phyloP scores from a whole-genome alignment of 495 filamentous ascomycete species.

The Aspergillus incahuasiensis region DNA sequence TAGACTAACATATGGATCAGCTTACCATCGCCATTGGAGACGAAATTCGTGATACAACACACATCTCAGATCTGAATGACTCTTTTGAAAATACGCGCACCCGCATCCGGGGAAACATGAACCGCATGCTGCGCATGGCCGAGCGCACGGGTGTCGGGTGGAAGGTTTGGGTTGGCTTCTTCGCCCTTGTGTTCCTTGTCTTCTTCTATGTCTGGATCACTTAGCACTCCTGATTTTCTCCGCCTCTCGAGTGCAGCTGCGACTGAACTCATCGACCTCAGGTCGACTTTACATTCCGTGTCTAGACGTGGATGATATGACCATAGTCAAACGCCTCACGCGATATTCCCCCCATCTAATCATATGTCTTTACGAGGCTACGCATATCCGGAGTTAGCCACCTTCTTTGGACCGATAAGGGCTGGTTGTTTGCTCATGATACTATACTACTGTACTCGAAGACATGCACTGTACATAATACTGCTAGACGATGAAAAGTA shows the following conservation, averaged over 20 bases:
- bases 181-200: conserved; percentile 68
- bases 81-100: conserved; percentile 80
- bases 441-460: not conserved
- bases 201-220: conserved; percentile 92
- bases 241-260: not conserved
- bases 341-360: not conserved
- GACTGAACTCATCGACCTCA: not conserved
- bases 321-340: not conserved
- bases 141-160: conserved; percentile 88
- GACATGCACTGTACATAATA: not conserved
- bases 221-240: conserved; percentile 15
- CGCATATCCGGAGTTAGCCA: not conserved
- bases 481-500: not conserved
- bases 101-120: conserved; percentile 86
- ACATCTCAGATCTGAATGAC: conserved; percentile 77
- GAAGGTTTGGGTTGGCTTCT: conserved; percentile 89
- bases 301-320: not conserved
- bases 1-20: conserved; percentile 35
- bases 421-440: not conserved
- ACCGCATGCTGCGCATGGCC: conserved; percentile 93
- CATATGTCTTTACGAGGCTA: not conserved
- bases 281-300: not conserved
- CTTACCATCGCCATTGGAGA: conserved; percentile 90
- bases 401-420: not conserved
- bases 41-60: conserved; percentile 83